These are phyloP conservation scores for Tetradesmus obliquus DNA, from an alignment of 139 green algal genomes.

Conservation along the genomic window DNA sequence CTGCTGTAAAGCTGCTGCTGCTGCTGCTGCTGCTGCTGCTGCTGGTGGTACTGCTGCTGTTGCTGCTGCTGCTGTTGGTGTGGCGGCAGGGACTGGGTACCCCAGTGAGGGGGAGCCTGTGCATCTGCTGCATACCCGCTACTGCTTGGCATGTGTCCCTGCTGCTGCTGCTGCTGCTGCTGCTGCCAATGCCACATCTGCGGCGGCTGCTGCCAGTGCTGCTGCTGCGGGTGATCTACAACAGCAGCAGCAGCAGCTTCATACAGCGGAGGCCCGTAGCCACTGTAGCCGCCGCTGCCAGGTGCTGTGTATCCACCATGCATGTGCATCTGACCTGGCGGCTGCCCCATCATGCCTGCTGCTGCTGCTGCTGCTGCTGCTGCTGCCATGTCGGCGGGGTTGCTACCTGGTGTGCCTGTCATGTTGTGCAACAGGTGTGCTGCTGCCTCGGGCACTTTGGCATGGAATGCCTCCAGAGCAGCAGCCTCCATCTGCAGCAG, in stretches of 20 bases:
- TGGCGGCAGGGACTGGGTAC: neutral
- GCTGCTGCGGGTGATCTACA: neutral
- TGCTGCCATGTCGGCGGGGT: neutral
- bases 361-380: neutral
- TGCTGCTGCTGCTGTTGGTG: neutral
- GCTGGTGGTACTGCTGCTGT: neutral
- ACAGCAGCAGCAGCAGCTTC: neutral
- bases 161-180: constrained; percentile 12
- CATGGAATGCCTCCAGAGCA: constrained; percentile 14
- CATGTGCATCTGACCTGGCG: neutral
- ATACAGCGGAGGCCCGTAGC: neutral
- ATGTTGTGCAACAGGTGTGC: constrained; percentile 12
- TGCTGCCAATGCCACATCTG: neutral
- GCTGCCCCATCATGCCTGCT: neutral
- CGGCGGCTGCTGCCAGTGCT: neutral
- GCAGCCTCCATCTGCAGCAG: constrained; percentile 29
- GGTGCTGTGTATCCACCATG: neutral
- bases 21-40: neutral
- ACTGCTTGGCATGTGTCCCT: neutral
- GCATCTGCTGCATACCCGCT: neutral
- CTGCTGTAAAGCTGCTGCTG: neutral
- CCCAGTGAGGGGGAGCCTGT: neutral
- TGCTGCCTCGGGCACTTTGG: constrained; percentile 17
- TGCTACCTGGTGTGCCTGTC: neutral
- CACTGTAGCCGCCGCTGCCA: neutral